A percentile compares a stretch with the other conserved stretches of the same genome.
phyloP scores from a whole-genome alignment of 371 early-diverging fungal species.

The Mycotypha africana region DNA sequence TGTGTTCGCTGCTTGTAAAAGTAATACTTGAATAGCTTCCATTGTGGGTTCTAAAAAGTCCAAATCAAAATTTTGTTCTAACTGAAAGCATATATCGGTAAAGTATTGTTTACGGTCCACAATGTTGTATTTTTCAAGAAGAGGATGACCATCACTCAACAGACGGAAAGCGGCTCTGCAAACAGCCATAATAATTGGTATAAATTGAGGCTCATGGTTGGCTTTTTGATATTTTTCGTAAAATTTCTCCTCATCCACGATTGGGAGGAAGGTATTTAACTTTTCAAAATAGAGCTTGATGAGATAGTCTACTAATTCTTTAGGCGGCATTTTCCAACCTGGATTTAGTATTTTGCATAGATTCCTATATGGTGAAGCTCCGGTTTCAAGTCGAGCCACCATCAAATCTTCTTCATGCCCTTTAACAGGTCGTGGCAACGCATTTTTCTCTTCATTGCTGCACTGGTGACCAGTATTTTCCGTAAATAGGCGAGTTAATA shows the following conservation, averaged over 20 bases:
- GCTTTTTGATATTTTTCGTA: conserved; percentile 18
- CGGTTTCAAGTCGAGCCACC: conserved; percentile 11
- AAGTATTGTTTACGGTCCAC: conserved; percentile 11
- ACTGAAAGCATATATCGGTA: conserved; percentile 5
- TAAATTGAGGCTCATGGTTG: neutral
- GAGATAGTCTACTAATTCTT: conserved; percentile 21
- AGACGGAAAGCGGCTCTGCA: conserved; percentile 20
- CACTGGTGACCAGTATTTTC: conserved; percentile 1
- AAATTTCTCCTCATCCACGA: conserved; percentile 34
- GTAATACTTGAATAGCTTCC: conserved; percentile 25
- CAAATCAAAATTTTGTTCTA: conserved; percentile 9
- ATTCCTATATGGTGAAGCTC: no score
- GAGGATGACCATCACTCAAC: conserved; percentile 15
- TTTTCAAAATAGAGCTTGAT: conserved; percentile 25
- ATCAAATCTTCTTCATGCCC: conserved; percentile 27
- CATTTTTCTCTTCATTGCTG: conserved; percentile 1
- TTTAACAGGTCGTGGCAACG: conserved; percentile 11
- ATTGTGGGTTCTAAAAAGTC: conserved; percentile 29
- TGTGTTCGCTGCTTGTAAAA: conserved; percentile 16
- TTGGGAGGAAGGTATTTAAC: conserved; percentile 26
- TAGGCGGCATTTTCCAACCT: conserved; percentile 31
- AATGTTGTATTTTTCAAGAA: conserved; percentile 15
- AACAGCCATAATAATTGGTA: conserved; percentile 15
- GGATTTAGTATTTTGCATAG: conserved; percentile 4
- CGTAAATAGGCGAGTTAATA: conserved; percentile 22